These are phyloP conservation scores for Pittosporum tobira DNA, from an alignment of 129 eudicot species.

Conservation along the genomic window DNA sequence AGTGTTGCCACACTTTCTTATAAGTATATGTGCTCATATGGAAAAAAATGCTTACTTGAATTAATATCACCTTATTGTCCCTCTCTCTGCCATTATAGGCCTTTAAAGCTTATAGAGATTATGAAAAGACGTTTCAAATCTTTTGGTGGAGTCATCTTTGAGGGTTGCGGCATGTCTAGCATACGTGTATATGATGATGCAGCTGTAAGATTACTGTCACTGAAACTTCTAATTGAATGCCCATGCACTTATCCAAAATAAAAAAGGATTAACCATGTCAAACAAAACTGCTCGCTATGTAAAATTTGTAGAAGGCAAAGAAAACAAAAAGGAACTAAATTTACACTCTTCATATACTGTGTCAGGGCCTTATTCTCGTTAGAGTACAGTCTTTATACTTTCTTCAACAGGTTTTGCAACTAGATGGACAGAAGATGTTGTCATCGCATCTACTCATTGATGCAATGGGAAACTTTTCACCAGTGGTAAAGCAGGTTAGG, in stretches of 20 bases:
- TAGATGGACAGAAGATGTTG: conserved; percentile 52
- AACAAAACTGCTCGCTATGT: background rate
- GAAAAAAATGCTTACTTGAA: background rate
- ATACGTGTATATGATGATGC: conserved; percentile 61
- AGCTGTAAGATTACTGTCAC: conserved; percentile 49
- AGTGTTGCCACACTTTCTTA: background rate
- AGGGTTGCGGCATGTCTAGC: conserved; percentile 63
- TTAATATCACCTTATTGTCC: background rate
- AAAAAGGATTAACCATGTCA: no score
- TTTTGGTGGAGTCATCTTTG: conserved; percentile 76
- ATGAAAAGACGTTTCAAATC: conserved; percentile 54
- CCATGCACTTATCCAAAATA: no score
- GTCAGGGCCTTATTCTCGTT: background rate
- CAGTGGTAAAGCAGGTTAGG: conserved; percentile 78
- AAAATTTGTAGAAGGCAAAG: background rate
- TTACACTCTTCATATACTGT: background rate
- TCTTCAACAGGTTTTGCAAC: conserved; percentile 52
- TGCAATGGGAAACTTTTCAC: conserved; percentile 99
- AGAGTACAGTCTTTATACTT: background rate
- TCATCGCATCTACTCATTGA: conserved; percentile 80
- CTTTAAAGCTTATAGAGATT: conserved; percentile 70
- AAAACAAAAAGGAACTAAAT: background rate
- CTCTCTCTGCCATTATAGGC: conserved; percentile 40
- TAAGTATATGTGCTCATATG: background rate
- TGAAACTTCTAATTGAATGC: background rate